These are phyloP conservation scores for Butyriboletus appendiculatus DNA, from an alignment of 1,284 basidiomycete species.

Conservation along the genomic window DNA sequence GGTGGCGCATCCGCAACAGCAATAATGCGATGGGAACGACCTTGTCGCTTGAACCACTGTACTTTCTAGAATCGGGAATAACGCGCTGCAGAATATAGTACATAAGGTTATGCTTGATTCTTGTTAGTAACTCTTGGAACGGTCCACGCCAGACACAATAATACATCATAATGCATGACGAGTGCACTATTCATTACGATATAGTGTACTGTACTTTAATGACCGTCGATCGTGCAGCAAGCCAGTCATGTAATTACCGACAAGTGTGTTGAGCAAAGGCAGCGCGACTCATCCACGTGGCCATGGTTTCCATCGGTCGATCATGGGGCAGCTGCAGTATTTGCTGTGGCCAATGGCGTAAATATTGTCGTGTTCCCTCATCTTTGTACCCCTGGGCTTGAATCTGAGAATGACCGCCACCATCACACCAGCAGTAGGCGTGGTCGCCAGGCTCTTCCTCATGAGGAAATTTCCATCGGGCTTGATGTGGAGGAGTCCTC, in stretches of 20 bases:
- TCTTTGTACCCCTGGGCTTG: no score
- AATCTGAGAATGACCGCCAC: no score
- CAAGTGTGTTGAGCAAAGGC: not conserved
- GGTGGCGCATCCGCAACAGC: no score
- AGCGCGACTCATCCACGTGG: not conserved
- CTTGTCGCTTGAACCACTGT: not conserved
- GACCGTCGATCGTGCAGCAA: not conserved
- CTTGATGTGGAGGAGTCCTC: not conserved
- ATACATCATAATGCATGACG: no score
- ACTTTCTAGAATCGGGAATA: no score
- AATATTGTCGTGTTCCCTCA: no score
- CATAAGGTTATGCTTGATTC: not conserved
- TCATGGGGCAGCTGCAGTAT: no score
- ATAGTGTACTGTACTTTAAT: not conserved
- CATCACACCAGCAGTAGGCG: no score
- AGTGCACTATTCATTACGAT: no score
- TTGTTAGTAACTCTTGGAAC: not conserved
- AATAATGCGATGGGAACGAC: not conserved
- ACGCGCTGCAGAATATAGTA: not conserved
- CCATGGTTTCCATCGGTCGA: no score
- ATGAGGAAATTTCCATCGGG: not conserved
- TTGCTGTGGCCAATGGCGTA: no score
- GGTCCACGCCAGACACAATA: not conserved
- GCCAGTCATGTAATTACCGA: not conserved
- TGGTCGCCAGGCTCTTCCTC: not conserved